Percentiles rank a stretch among this genome's conserved stretches.
Evolutionary conservation across 129 eudicot species (phyloP).

Genomic region (Calendula officinalis): DNA sequence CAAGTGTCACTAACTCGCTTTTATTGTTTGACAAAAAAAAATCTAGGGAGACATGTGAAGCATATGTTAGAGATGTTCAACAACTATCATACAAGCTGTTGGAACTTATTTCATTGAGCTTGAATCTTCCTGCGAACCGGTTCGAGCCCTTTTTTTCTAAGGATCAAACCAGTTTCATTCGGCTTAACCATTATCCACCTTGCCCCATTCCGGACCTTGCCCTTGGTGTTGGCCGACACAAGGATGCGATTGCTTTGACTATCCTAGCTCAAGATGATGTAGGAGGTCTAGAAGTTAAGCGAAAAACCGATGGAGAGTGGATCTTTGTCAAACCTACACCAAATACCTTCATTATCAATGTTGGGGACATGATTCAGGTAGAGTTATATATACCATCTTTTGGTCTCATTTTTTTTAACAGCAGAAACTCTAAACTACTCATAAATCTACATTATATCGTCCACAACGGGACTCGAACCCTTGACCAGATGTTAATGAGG

Average conservation of each 20-base stretch:
- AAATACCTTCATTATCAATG: slow-evolving; percentile 52
- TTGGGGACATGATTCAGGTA: slow-evolving; percentile 72
- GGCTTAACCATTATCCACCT: slow-evolving; percentile 56
- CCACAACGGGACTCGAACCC: no score
- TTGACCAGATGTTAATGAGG: no score
- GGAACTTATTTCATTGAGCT: slow-evolving; percentile 49
- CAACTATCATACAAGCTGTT: slow-evolving; percentile 40
- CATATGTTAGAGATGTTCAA: slow-evolving; percentile 40
- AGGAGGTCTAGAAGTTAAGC: slow-evolving; percentile 69
- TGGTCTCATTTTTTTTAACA: not conserved
- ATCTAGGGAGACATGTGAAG: slow-evolving; percentile 45
- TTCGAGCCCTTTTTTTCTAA: slow-evolving; percentile 36
- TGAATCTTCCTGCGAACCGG: slow-evolving; percentile 40
- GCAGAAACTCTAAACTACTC: no score
- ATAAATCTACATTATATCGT: no score
- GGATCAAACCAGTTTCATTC: slow-evolving; percentile 41
- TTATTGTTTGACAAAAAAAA: not conserved
- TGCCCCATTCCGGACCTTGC: slow-evolving; percentile 64
- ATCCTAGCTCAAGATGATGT: slow-evolving; percentile 70
- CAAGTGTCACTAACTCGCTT: not conserved
- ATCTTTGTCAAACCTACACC: slow-evolving; percentile 55
- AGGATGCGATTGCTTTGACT: slow-evolving; percentile 63
- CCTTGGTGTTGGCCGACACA: slow-evolving; percentile 72
- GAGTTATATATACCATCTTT: not conserved
- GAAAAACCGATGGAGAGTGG: slow-evolving; percentile 67